Conservation (phyloP, 2,329 filamentous ascomycete species). For the Fusarium hostae region DNA sequence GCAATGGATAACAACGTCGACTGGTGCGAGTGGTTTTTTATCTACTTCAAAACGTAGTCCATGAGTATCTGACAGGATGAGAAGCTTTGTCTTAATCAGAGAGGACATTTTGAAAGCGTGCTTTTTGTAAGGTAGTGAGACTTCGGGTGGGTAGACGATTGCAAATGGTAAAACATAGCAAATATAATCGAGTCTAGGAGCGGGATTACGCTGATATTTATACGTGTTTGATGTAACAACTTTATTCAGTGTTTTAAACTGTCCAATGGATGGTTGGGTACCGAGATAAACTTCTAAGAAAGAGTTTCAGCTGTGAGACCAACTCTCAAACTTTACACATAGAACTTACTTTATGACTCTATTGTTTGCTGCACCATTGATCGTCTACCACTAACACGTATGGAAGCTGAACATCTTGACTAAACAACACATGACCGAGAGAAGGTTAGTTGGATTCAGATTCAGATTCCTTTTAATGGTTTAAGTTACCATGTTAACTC, state of each 20-base stretch:
- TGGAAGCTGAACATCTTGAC: rapidly evolving
- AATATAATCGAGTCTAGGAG: rapidly evolving
- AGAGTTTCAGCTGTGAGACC: rapidly evolving
- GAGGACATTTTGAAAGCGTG: not conserved
- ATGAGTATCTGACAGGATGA: slow-evolving; percentile 39
- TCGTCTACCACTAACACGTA: rapidly evolving
- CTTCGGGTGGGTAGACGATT: rapidly evolving
- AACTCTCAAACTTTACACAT: rapidly evolving
- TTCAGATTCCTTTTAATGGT: no score
- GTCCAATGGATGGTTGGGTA: rapidly evolving
- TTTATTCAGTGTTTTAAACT: no score
- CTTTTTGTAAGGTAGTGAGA: rapidly evolving
- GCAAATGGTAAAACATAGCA: rapidly evolving
- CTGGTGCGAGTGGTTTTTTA: not conserved
- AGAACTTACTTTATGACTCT: not conserved
- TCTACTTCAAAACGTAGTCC: not conserved
- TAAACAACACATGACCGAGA: not conserved
- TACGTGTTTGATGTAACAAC: rapidly evolving
- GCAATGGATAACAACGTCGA: slow-evolving; percentile 61
- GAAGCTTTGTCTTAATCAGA: slow-evolving; percentile 17
- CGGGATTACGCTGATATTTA: rapidly evolving
- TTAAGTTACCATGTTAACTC: no score
- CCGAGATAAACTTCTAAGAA: rapidly evolving
- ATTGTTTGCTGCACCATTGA: not conserved
- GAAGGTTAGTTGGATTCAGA: no score